Conservation (phyloP, 345 rosid species). For the Kandelia obovata region DNA sequence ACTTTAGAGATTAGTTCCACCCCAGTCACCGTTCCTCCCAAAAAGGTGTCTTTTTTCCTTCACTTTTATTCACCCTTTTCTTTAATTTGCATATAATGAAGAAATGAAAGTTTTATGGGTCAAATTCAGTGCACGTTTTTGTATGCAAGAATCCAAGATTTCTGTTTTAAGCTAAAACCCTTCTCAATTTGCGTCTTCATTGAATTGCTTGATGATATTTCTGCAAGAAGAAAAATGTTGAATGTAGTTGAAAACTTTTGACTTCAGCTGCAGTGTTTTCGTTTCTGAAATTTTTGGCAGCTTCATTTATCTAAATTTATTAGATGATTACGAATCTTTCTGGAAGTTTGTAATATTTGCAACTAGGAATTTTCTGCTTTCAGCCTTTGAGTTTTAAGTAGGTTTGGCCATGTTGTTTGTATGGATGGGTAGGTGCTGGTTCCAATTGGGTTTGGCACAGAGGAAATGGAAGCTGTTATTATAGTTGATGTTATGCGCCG, state of each 20-base stretch:
- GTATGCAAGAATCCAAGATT: not conserved
- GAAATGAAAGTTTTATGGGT: not conserved
- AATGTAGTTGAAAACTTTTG: too few relatives aligned
- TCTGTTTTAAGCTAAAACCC: not conserved
- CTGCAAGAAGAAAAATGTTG: too few relatives aligned
- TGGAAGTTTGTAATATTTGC: not conserved
- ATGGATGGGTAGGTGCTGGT: slow-evolving; percentile 57
- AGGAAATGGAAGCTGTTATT: slow-evolving; percentile 93
- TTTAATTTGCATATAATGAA: not conserved
- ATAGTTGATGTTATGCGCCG: slow-evolving; percentile 68
- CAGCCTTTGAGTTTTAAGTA: not conserved
- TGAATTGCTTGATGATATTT: not conserved
- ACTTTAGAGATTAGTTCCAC: slow-evolving; percentile 3
- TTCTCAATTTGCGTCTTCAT: not conserved
- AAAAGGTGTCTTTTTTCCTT: slow-evolving; percentile 45
- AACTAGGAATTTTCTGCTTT: not conserved
- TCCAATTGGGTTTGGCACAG: slow-evolving; percentile 85
- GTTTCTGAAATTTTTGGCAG: not conserved
- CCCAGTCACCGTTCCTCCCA: slow-evolving; percentile 29
- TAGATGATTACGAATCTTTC: not conserved
- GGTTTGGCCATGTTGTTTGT: slow-evolving; percentile 8
- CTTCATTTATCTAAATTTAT: not conserved
- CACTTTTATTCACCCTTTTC: not conserved
- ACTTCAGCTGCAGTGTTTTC: too few relatives aligned
- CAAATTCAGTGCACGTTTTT: not conserved